phyloP scores from a whole-genome alignment of 768 basidiomycete genomes.

The Chiua virens region DNA sequence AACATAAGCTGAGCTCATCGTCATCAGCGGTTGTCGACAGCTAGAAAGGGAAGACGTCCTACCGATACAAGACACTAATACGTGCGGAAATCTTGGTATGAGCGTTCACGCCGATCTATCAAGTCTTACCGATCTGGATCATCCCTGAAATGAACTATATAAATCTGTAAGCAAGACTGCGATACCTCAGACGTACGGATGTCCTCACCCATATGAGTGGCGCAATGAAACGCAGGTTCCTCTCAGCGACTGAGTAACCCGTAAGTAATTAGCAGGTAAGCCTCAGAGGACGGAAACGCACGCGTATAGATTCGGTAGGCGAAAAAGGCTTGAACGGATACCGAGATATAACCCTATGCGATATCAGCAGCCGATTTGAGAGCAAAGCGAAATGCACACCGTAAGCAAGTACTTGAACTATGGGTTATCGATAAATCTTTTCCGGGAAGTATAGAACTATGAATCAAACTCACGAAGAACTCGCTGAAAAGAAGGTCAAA shows the following conservation, averaged over 20 bases:
- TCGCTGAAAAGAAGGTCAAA: background rate
- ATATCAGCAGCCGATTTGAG: background rate
- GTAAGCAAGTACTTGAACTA: background rate
- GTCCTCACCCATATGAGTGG: background rate
- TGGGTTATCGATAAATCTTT: background rate
- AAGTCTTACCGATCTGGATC: conserved; percentile 4
- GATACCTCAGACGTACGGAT: no score
- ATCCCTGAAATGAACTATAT: no score
- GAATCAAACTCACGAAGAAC: background rate
- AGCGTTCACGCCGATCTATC: background rate
- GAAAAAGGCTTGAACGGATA: conserved; percentile 5
- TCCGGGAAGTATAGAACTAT: background rate
- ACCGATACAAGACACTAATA: background rate
- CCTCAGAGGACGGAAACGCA: background rate
- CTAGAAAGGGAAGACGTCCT: background rate
- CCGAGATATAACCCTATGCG: background rate
- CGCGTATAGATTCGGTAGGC: conserved; percentile 12
- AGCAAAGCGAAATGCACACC: background rate
- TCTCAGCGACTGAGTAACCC: conserved; percentile 1
- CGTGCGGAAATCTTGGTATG: background rate
- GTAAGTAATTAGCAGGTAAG: background rate
- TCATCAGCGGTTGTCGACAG: background rate
- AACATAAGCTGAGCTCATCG: background rate
- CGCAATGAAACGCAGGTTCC: background rate
- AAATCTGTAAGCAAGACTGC: no score